phyloP scores from a whole-genome alignment of 1,284 basidiomycete genomes.

The Trametes versicolor region DNA sequence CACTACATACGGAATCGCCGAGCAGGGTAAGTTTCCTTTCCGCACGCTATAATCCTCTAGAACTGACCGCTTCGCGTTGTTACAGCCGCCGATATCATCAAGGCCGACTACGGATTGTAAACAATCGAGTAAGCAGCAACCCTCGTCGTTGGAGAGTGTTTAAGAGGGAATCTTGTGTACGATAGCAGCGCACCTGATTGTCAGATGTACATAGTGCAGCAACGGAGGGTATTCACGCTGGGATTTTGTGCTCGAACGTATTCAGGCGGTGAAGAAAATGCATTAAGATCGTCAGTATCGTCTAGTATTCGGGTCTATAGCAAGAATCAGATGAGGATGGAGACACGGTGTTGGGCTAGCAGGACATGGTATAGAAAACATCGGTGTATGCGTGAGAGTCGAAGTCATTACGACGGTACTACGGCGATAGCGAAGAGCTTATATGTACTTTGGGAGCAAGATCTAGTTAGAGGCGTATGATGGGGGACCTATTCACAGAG shows the following conservation, averaged over 20 bases:
- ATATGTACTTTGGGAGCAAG: not conserved
- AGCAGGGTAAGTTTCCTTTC: constrained; percentile 28
- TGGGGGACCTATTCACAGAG: constrained; percentile 34
- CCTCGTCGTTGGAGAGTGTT: too few relatives aligned
- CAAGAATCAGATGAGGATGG: constrained; percentile 3
- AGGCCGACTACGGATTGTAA: constrained; percentile 20
- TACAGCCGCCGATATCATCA: constrained; percentile 41
- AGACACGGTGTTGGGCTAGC: constrained; percentile 5
- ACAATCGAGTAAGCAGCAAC: not conserved
- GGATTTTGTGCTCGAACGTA: too few relatives aligned
- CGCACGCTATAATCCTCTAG: not conserved
- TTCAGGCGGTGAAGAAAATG: not conserved
- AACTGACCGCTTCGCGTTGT: too few relatives aligned
- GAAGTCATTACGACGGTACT: constrained; percentile 15
- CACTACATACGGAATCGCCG: constrained; percentile 38
- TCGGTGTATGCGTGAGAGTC: constrained; percentile 2
- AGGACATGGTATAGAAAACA: constrained; percentile 23
- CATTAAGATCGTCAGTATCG: constrained; percentile 1
- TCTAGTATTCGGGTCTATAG: constrained; percentile 4
- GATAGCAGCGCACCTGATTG: too few relatives aligned
- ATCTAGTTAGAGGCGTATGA: constrained; percentile 38
- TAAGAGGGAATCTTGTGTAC: too few relatives aligned
- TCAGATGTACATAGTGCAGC: too few relatives aligned
- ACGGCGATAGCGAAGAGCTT: constrained; percentile 11
- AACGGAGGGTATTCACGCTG: too few relatives aligned